phyloP scores from a whole-genome alignment of 2,329 filamentous ascomycete species.

The Colletotrichum sp. region DNA sequence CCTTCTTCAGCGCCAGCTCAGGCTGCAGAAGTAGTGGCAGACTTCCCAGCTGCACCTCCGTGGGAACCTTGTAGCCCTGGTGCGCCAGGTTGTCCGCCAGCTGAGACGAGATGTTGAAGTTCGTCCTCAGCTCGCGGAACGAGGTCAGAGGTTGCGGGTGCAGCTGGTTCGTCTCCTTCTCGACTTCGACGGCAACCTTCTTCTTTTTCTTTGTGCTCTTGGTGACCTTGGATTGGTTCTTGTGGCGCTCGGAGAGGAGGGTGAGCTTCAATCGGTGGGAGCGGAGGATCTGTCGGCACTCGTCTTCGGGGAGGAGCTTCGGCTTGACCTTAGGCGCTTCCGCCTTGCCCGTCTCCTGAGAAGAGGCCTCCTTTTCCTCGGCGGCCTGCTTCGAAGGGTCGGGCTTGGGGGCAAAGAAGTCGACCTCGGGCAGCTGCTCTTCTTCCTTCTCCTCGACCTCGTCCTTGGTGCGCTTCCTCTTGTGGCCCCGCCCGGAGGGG shows the following conservation, averaged over 20 bases:
- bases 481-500: conserved; percentile 47
- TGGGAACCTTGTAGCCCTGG: conserved; percentile 89
- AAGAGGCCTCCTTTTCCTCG: conserved; percentile 24
- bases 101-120: conserved; percentile 75
- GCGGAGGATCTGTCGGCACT: conserved; percentile 76
- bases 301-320: conserved; percentile 65
- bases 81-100: conserved; percentile 79
- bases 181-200: conserved; percentile 46
- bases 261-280: conserved; percentile 87
- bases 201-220: conserved; percentile 56
- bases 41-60: conserved; percentile 90
- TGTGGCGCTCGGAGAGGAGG: conserved; percentile 63
- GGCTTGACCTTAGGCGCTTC: conserved; percentile 31
- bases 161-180: conserved; percentile 65
- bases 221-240: conserved; percentile 50
- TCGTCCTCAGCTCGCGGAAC: conserved; percentile 74
- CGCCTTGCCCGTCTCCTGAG: conserved; percentile 27
- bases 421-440: conserved; percentile 50
- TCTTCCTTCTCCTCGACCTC: conserved; percentile 33
- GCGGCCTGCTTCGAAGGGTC: conserved; percentile 23
- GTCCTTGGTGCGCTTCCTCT: conserved; percentile 57
- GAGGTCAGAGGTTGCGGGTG: conserved; percentile 81
- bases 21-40: conserved; percentile 77
- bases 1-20: conserved; percentile 50
- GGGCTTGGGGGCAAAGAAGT: conserved; percentile 63